phyloP scores from a whole-genome alignment of 257 asterid species.

The Ilex asprella region DNA sequence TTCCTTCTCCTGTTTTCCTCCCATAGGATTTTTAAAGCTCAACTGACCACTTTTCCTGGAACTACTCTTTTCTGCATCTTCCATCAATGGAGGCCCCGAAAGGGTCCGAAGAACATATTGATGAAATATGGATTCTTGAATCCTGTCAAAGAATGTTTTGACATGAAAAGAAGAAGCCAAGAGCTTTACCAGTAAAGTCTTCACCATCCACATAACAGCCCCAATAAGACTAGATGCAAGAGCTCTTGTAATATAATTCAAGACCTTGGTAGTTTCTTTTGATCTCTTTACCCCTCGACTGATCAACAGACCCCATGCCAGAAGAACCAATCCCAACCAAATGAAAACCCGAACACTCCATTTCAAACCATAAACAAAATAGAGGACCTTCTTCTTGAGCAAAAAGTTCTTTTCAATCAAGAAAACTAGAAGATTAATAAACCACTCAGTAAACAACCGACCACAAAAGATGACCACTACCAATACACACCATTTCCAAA shows the following conservation, averaged over 20 bases:
- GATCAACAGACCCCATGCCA: conserved; percentile 56
- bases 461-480: conserved; percentile 59
- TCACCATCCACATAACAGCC: conserved; percentile 59
- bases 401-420: conserved; percentile 49
- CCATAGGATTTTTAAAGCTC: conserved; percentile 32
- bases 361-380: conserved; percentile 50
- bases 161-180: conserved; percentile 68
- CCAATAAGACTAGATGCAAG: conserved; percentile 58
- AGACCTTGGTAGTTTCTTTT: conserved; percentile 15
- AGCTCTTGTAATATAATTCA: conserved; percentile 49
- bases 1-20: conserved; percentile 30
- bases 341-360: conserved; percentile 48
- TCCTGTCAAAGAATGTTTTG: conserved; percentile 59
- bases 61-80: background rate
- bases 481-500: conserved; percentile 70
- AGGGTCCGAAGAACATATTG: conserved; percentile 66
- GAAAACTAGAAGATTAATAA: conserved; percentile 39
- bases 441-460: conserved; percentile 55
- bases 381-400: conserved; percentile 58
- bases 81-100: conserved; percentile 36
- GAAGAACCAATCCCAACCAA: conserved; percentile 55
- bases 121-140: conserved; percentile 74
- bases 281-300: conserved; percentile 36
- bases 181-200: conserved; percentile 50
- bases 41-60: conserved; percentile 25